Conservation (phyloP, 768 basidiomycete species). For the Suillus subaureus region DNA sequence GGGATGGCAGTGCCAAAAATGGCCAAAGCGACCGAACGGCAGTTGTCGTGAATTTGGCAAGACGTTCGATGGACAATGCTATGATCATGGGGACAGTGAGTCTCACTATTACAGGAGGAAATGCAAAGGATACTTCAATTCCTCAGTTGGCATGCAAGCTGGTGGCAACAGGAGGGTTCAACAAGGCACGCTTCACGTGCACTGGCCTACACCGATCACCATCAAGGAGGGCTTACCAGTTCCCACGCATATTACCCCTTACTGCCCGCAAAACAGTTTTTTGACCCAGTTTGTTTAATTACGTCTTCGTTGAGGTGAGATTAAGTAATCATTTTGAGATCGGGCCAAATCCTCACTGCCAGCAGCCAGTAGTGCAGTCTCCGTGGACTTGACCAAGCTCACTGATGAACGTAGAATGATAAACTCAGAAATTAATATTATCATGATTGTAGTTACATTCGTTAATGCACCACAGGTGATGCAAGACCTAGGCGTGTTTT, state of each 20-base stretch:
- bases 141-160: not conserved
- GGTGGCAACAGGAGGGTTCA: not conserved
- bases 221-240: not conserved
- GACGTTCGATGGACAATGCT: not conserved
- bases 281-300: no score
- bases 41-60: not conserved
- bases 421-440: not conserved
- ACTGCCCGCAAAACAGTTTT: no score
- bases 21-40: not conserved
- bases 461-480: slow-evolving; percentile 14
- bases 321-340: not conserved
- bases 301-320: no score
- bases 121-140: not conserved
- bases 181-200: not conserved
- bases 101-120: not conserved
- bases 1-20: not conserved
- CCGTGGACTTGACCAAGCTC: slow-evolving; percentile 49
- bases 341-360: not conserved
- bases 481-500: slow-evolving; percentile 63
- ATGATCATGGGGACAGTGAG: not conserved
- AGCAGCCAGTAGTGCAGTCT: slow-evolving; percentile 42
- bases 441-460: not conserved
- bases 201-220: not conserved
- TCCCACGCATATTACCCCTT: no score
- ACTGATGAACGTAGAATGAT: not conserved